These are phyloP conservation scores for Balamuthia mandrillaris DNA, from an alignment of 208 protist genomes.

Conservation along the genomic window DNA sequence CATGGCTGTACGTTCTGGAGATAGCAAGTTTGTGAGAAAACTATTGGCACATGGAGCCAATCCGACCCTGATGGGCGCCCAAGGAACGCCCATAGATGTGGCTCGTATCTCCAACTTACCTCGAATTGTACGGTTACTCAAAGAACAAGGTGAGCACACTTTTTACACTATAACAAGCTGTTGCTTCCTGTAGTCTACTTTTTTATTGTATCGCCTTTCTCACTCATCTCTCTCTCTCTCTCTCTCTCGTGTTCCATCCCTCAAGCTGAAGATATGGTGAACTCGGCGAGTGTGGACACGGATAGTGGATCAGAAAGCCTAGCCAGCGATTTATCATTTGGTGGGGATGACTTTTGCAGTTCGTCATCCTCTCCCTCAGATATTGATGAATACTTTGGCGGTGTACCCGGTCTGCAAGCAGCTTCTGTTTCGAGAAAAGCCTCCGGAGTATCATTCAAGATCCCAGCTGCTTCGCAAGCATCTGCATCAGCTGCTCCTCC, in stretches of 20 bases:
- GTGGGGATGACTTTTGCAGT: no score
- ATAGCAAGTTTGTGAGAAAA: not conserved
- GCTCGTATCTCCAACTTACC: not conserved
- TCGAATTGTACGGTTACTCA: not conserved
- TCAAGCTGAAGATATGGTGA: not conserved
- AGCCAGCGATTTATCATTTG: no score
- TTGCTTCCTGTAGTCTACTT: not conserved
- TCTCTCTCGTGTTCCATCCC: not conserved
- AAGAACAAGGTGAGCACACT: constrained; percentile 6
- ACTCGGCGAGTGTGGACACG: not conserved
- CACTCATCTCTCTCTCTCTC: not conserved
- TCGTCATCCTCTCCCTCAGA: no score
- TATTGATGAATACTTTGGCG: no score
- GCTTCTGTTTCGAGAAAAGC: no score
- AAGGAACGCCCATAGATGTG: not conserved
- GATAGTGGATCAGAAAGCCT: not conserved
- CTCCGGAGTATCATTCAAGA: no score
- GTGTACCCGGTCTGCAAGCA: no score
- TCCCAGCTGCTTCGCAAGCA: no score
- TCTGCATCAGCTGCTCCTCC: no score
- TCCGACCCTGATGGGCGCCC: not conserved
- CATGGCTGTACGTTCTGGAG: not conserved
- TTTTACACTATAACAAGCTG: not conserved
- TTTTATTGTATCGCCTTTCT: not conserved
- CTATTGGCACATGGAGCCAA: not conserved